These are phyloP conservation scores for Neoarthrinium moseri DNA, from an alignment of 2,329 filamentous ascomycete species.

Conservation along the genomic window DNA sequence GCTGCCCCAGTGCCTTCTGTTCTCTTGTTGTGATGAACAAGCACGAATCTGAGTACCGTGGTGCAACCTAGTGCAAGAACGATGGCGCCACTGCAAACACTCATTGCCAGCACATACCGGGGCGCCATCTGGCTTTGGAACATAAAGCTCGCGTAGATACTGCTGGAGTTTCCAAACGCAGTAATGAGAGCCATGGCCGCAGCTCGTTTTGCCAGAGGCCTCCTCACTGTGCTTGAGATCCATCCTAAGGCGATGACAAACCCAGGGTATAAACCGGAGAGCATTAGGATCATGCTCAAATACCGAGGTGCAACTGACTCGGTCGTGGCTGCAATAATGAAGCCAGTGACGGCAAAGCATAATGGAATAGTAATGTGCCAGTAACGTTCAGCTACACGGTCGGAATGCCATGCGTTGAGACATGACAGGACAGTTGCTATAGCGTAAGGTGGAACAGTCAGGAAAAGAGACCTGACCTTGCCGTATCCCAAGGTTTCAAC, in stretches of 20 bases:
- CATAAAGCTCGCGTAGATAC: too few relatives aligned
- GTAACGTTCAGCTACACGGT: conserved; percentile 2
- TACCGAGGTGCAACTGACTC: background rate
- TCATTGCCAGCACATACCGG: too few relatives aligned
- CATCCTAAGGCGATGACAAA: conserved; percentile 6
- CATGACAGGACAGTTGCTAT: conserved; percentile 1
- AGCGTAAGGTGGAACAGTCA: conserved; percentile 2
- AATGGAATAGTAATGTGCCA: conserved; percentile 1
- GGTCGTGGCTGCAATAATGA: conserved; percentile 4
- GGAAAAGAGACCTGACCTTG: conserved; percentile 2
- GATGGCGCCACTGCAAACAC: too few relatives aligned
- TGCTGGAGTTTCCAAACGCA: conserved; percentile 2
- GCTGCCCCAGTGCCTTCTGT: too few relatives aligned
- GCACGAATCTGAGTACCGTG: too few relatives aligned
- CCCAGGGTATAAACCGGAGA: conserved; percentile 2
- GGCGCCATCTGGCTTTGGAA: too few relatives aligned
- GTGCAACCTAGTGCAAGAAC: too few relatives aligned
- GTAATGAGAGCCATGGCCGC: conserved; percentile 6
- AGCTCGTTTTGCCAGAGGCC: conserved; percentile 5
- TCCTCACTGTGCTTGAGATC: conserved; percentile 5
- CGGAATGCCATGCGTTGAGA: conserved; percentile 6
- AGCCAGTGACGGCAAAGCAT: background rate
- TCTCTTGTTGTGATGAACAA: too few relatives aligned
- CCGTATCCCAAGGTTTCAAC: conserved; percentile 2
- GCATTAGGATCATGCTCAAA: conserved; percentile 6